A percentile compares a stretch with the other conserved stretches of the same genome.
Evolutionary conservation across 2,329 filamentous ascomycete genomes (phyloP).

Genomic region (Fusarium chlamydosporum): DNA sequence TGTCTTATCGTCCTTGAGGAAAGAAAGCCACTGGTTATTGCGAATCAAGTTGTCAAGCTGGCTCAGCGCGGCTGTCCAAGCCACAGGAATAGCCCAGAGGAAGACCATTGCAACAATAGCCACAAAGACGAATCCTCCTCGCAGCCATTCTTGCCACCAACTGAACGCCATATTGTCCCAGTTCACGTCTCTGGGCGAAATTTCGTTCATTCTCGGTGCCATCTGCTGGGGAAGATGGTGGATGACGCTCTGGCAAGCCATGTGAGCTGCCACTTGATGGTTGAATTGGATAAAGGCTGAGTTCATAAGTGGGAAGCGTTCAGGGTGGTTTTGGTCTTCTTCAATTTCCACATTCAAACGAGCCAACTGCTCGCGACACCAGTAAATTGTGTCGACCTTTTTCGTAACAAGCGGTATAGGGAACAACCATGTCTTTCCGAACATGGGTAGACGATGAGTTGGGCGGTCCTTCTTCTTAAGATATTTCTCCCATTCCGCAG

Average conservation of each 20-base stretch:
- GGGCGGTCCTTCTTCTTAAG: conserved; percentile 85
- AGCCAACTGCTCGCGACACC: conserved; percentile 88
- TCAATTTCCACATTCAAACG: conserved; percentile 93
- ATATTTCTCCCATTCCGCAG: conserved; percentile 85
- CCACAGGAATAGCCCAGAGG: conserved; percentile 91
- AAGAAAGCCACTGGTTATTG: conserved; percentile 76
- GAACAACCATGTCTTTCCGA: conserved; percentile 78
- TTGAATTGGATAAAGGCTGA: conserved; percentile 99
- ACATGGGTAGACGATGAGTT: conserved; percentile 80
- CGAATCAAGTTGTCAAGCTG: conserved; percentile 80
- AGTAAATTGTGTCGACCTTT: conserved; percentile 95
- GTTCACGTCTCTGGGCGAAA: conserved; percentile 90
- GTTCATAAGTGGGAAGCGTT: conserved; percentile 91
- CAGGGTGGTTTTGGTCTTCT: conserved; percentile 85
- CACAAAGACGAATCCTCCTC: conserved; percentile 74
- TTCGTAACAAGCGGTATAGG: conserved; percentile 83
- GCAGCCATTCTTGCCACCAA: conserved; percentile 92
- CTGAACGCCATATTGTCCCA: conserved; percentile 98
- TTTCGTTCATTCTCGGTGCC: conserved; percentile 92
- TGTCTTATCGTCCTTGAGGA: conserved; percentile 71
- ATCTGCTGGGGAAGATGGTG: conserved; percentile 95
- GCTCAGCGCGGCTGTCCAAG: conserved; percentile 86
- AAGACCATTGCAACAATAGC: conserved; percentile 82
- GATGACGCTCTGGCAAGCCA: conserved; percentile 93
- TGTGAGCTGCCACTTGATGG: conserved; percentile 95